These are phyloP conservation scores for Vanrija pseudolonga DNA, from an alignment of 1,284 basidiomycete species.

Conservation along the genomic window DNA sequence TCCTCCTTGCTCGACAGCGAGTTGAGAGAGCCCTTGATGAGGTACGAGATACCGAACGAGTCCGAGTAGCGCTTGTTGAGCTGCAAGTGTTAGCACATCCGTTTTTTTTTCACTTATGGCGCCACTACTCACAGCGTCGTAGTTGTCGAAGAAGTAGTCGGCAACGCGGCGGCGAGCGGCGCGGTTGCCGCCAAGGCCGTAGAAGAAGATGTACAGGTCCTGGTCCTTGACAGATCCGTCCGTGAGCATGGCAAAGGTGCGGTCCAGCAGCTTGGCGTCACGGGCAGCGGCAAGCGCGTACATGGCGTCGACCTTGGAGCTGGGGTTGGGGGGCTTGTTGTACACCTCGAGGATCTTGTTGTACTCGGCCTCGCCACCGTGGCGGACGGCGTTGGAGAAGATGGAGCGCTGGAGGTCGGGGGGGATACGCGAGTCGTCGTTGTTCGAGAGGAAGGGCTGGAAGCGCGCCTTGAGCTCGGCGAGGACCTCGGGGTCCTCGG, in stretches of 20 bases:
- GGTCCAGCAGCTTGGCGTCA: slow-evolving; percentile 53
- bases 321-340: slow-evolving; percentile 69
- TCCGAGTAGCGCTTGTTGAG: slow-evolving; percentile 67
- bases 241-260: slow-evolving; percentile 59
- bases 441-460: slow-evolving; percentile 63
- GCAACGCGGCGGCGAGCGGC: slow-evolving; percentile 35
- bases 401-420: slow-evolving; percentile 61
- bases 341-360: slow-evolving; percentile 68
- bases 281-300: slow-evolving; percentile 40
- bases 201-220: slow-evolving; percentile 58
- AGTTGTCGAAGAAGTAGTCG: slow-evolving; percentile 59
- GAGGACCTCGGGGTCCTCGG: slow-evolving; percentile 65
- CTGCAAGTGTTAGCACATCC: slow-evolving; percentile 43
- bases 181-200: slow-evolving; percentile 46
- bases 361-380: slow-evolving; percentile 75
- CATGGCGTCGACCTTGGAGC: slow-evolving; percentile 67
- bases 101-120: background rate
- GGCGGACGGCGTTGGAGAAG: slow-evolving; percentile 55
- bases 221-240: slow-evolving; percentile 59
- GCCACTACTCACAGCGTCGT: slow-evolving; percentile 55
- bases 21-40: slow-evolving; percentile 57
- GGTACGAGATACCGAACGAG: slow-evolving; percentile 56
- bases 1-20: slow-evolving; percentile 67
- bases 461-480: slow-evolving; percentile 73
- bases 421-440: slow-evolving; percentile 76